phyloP scores from a whole-genome alignment of 805 yeast genomes.

The Cyberlindnera mrakii region DNA sequence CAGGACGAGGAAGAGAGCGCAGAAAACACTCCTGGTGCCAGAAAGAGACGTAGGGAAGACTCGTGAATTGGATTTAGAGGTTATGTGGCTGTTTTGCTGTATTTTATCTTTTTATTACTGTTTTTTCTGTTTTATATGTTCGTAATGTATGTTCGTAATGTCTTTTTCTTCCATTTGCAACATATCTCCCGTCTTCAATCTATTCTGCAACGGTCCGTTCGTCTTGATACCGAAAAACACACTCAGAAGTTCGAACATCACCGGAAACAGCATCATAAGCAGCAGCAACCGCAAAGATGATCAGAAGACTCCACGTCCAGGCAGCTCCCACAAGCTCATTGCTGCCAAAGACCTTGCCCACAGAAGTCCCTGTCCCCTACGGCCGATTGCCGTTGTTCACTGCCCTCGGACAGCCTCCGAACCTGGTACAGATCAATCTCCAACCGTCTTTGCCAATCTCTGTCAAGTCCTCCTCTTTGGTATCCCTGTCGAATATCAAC shows the following conservation, averaged over 20 bases:
- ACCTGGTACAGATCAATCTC: constrained; percentile 42
- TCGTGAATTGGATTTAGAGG: neutral
- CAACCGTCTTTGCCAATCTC: constrained; percentile 55
- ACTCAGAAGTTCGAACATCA: no score
- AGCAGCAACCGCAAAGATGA: neutral
- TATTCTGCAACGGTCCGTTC: no score
- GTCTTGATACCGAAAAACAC: no score
- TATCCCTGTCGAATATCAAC: constrained; percentile 30
- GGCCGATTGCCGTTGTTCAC: constrained; percentile 12
- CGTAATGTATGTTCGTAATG: no score
- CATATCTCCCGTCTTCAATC: no score
- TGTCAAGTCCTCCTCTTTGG: constrained; percentile 41
- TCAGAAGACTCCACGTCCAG: constrained; percentile 11
- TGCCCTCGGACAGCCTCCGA: constrained; percentile 42
- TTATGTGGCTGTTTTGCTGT: no score
- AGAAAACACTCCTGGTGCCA: constrained; percentile 17
- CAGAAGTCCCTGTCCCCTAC: constrained; percentile 1
- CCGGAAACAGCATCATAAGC: neutral
- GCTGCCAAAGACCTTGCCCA: neutral
- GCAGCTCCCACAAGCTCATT: constrained; percentile 11
- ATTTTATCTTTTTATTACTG: no score
- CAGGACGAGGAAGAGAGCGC: constrained; percentile 28
- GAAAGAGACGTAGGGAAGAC: constrained; percentile 14
- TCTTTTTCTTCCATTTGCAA: no score
- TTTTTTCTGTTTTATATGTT: no score